phyloP scores from a whole-genome alignment of 345 rosid species.

The Melaleuca alternifolia region DNA sequence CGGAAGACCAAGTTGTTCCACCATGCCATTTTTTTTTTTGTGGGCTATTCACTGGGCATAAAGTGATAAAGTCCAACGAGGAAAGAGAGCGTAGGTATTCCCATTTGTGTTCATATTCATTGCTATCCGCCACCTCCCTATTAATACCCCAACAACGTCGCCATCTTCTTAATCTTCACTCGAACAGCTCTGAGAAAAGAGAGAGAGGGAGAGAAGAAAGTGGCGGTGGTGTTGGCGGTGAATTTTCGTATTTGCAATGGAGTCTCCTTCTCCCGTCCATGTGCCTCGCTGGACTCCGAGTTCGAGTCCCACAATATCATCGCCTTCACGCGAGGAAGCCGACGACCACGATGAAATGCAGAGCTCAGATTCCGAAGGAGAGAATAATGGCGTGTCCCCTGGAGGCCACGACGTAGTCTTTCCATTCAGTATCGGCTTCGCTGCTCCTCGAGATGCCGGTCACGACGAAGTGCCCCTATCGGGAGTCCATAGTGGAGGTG shows the following conservation, averaged over 20 bases:
- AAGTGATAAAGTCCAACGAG: neutral
- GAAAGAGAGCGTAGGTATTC: neutral
- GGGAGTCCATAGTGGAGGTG: neutral
- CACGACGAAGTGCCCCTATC: neutral
- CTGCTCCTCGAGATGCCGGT: neutral
- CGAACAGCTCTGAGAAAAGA: neutral
- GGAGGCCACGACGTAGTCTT: neutral
- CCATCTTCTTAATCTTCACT: neutral
- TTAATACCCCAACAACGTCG: neutral
- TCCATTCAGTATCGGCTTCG: neutral
- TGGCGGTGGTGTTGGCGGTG: neutral
- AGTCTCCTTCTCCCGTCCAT: neutral
- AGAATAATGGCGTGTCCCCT: neutral
- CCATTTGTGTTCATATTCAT: no score
- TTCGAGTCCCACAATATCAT: neutral
- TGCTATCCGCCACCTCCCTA: neutral
- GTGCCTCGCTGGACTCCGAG: neutral
- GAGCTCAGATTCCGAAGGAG: neutral
- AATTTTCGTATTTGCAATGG: neutral
- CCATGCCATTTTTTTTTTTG: neutral
- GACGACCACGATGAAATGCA: no score
- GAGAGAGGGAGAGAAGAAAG: neutral
- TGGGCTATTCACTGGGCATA: neutral
- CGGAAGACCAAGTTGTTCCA: accelerated
- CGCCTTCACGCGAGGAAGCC: neutral